These are phyloP conservation scores for Emericellopsis terricola DNA, from an alignment of 495 filamentous ascomycete genomes.

Conservation along the genomic window DNA sequence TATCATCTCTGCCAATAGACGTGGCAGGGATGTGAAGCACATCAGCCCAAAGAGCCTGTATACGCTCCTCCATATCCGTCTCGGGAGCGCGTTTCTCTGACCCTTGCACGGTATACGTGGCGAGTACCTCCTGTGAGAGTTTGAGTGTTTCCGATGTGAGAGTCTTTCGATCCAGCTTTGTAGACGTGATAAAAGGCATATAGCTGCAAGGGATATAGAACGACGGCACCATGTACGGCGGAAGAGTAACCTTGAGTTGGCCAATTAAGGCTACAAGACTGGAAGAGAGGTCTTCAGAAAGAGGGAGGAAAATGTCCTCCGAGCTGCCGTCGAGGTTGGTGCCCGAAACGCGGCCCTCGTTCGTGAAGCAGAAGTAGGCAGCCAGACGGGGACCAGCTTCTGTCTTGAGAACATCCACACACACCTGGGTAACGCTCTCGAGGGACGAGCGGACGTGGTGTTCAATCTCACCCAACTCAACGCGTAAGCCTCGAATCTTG, in stretches of 20 bases:
- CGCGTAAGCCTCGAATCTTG: constrained; percentile 21
- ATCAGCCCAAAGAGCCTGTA: constrained; percentile 13
- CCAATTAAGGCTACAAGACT: constrained; percentile 9
- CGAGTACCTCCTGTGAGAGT: not conserved
- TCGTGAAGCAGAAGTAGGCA: constrained; percentile 12
- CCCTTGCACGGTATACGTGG: constrained; percentile 13
- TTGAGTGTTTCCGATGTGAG: too few species aligned
- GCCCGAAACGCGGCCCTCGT: constrained; percentile 10
- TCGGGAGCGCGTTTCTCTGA: constrained; percentile 1
- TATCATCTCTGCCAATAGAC: constrained; percentile 23
- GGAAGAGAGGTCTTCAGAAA: constrained; percentile 19
- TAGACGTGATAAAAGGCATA: too few species aligned
- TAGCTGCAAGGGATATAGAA: constrained; percentile 21
- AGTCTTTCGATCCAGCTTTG: too few species aligned
- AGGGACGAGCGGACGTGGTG: constrained; percentile 5
- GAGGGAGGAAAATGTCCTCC: constrained; percentile 18
- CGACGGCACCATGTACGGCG: constrained; percentile 37
- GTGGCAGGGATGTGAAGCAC: constrained; percentile 16
- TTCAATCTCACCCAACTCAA: constrained; percentile 13
- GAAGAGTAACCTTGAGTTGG: constrained; percentile 14
- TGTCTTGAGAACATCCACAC: constrained; percentile 5
- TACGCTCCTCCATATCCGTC: constrained; percentile 1
- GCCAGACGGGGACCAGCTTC: constrained; percentile 16
- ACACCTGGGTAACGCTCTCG: constrained; percentile 5
- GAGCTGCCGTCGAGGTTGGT: constrained; percentile 11